A percentile compares a stretch with the other conserved stretches of the same genome.
Evolutionary conservation across 2,329 filamentous ascomycete genomes (phyloP).

Genomic region (Trichophyton rubrum): DNA sequence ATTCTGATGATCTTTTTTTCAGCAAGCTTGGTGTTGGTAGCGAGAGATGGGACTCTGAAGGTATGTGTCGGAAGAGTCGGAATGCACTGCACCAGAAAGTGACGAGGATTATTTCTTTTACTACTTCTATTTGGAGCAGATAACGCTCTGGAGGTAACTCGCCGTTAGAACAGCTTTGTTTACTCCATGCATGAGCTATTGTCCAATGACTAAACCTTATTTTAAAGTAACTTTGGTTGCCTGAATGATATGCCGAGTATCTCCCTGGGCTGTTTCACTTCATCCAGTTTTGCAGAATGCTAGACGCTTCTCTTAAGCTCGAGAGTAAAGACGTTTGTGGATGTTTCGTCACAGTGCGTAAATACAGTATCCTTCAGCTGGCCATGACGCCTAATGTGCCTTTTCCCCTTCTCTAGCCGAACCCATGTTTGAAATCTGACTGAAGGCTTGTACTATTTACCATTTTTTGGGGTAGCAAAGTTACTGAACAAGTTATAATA

Average conservation of each 20-base stretch:
- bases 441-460: not conserved
- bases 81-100: not conserved
- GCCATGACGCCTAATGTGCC: too few relatives aligned
- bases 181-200: not conserved
- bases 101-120: not conserved
- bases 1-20: slow-evolving; percentile 5
- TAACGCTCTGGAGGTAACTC: not conserved
- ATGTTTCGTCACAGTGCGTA: too few relatives aligned
- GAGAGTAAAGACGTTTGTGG: too few relatives aligned
- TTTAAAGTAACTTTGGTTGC: not conserved
- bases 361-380: too few relatives aligned
- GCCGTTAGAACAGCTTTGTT: not conserved
- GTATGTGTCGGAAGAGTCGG: slow-evolving; percentile 6
- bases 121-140: not conserved
- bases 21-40: slow-evolving; percentile 8
- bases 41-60: slow-evolving; percentile 7
- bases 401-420: not conserved
- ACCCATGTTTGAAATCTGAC: not conserved
- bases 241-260: not conserved
- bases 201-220: not conserved
- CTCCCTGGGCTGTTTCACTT: not conserved
- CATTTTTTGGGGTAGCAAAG: not conserved
- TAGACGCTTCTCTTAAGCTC: too few relatives aligned
- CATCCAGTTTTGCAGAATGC: too few relatives aligned
- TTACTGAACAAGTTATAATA: not conserved